Conservation (phyloP, 176 grass and related monocot species). For the Carex pumila region DNA sequence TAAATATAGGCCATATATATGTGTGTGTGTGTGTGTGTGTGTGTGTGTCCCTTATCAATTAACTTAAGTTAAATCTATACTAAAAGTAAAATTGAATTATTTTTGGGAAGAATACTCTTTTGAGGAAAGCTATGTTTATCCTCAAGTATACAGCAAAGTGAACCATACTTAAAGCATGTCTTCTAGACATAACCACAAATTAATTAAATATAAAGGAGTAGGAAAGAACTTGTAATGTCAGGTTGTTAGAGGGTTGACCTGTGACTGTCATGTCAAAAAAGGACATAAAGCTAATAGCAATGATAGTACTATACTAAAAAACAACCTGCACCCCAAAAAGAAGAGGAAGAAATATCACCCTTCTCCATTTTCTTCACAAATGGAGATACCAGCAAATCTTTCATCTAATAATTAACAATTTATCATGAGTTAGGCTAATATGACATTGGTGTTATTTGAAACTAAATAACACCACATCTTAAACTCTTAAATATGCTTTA, state of each 20-base stretch:
- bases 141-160: constrained; percentile 11
- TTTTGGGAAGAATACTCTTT: not conserved
- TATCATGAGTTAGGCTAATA: too few species aligned
- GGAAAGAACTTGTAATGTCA: constrained; percentile 46
- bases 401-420: not conserved
- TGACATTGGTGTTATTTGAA: too few species aligned
- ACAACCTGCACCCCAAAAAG: constrained; percentile 16
- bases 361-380: not conserved
- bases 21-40: too few species aligned
- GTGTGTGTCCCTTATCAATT: too few species aligned
- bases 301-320: constrained; percentile 33
- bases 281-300: constrained; percentile 34
- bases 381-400: not conserved
- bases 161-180: constrained; percentile 9
- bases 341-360: not conserved
- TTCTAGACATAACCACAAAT: constrained; percentile 21
- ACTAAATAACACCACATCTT: too few species aligned
- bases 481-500: too few species aligned
- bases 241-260: constrained; percentile 61
- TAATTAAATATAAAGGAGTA: constrained; percentile 20
- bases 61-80: not conserved
- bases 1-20: not conserved
- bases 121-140: constrained; percentile 11
- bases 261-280: constrained; percentile 34
- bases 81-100: not conserved